These are phyloP conservation scores for Citrus sp. DNA, from an alignment of 345 rosid genomes.

Conservation along the genomic window DNA sequence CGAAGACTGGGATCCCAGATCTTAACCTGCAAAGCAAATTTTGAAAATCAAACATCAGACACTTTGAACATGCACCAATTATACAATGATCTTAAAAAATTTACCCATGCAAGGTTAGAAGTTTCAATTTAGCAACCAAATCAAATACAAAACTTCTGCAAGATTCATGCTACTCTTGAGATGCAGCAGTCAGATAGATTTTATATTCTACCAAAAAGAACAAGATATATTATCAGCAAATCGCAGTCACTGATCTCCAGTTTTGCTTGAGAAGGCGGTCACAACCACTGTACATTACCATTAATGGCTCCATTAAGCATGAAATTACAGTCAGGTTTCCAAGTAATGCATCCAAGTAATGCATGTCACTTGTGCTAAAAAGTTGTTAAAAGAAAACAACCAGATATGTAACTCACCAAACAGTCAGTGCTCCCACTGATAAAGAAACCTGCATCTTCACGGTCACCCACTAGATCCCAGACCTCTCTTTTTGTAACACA, in stretches of 20 bases:
- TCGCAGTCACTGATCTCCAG: not conserved
- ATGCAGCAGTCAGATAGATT: not conserved
- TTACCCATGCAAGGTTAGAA: constrained; percentile 9
- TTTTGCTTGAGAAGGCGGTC: not conserved
- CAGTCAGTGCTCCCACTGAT: constrained; percentile 98
- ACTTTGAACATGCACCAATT: constrained; percentile 13
- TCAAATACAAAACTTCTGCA: not conserved
- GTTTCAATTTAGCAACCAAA: not conserved
- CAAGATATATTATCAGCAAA: not conserved
- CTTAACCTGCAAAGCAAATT: constrained; percentile 62
- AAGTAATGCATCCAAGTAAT: constrained; percentile 7
- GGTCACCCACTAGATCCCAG: constrained; percentile 96
- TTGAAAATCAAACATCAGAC: constrained; percentile 12
- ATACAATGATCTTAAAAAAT: constrained; percentile 14
- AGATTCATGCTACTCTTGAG: not conserved
- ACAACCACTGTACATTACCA: not conserved
- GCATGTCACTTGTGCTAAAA: not conserved
- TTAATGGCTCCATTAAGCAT: not conserved
- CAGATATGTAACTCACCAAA: constrained; percentile 42
- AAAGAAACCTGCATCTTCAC: constrained; percentile 99
- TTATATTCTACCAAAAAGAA: not conserved
- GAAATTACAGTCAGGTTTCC: constrained; percentile 4
- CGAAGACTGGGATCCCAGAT: constrained; percentile 99
- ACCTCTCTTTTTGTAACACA: constrained; percentile 98
- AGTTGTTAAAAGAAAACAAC: constrained; percentile 10